Percentiles rank a stretch among this genome's conserved stretches.
These are phyloP conservation scores for Kwoniella botswanensis DNA, from an alignment of 768 basidiomycete genomes.

Conservation along the genomic window DNA sequence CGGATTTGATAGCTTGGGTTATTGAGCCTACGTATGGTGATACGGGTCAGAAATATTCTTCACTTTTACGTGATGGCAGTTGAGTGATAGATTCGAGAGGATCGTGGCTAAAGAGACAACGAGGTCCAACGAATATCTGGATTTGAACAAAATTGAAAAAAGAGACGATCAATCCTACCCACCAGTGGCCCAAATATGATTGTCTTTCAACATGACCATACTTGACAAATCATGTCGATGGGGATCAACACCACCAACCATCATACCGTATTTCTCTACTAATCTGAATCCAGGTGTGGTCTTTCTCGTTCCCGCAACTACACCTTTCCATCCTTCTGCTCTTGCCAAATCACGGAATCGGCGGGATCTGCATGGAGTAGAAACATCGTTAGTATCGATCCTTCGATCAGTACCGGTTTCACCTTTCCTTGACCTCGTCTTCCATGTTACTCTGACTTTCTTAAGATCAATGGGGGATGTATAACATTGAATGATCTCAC, in stretches of 20 bases:
- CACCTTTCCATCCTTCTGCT: constrained; percentile 78
- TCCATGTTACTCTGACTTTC: too few species aligned
- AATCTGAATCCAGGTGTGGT: constrained; percentile 96
- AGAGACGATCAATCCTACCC: constrained; percentile 32
- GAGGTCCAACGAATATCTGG: not conserved
- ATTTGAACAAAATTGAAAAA: not conserved
- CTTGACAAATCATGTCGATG: constrained; percentile 96
- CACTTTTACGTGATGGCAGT: not conserved
- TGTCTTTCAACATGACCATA: constrained; percentile 99
- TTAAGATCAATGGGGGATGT: too few species aligned
- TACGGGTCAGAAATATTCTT: not conserved
- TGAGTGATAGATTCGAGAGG: not conserved
- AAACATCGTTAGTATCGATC: too few species aligned
- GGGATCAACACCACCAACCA: constrained; percentile 93
- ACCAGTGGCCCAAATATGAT: constrained; percentile 98
- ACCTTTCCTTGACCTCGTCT: too few species aligned
- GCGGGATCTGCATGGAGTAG: constrained; percentile 63
- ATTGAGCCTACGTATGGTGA: constrained; percentile 71
- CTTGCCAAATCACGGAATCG: constrained; percentile 77
- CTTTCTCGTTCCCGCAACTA: constrained; percentile 93
- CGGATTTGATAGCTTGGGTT: constrained; percentile 79
- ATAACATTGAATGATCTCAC: constrained; percentile 53
- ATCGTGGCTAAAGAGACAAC: not conserved
- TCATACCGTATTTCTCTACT: constrained; percentile 98
- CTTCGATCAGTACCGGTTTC: too few species aligned